Conservation (phyloP, 495 filamentous ascomycete species). For the Tuber aestivum region DNA sequence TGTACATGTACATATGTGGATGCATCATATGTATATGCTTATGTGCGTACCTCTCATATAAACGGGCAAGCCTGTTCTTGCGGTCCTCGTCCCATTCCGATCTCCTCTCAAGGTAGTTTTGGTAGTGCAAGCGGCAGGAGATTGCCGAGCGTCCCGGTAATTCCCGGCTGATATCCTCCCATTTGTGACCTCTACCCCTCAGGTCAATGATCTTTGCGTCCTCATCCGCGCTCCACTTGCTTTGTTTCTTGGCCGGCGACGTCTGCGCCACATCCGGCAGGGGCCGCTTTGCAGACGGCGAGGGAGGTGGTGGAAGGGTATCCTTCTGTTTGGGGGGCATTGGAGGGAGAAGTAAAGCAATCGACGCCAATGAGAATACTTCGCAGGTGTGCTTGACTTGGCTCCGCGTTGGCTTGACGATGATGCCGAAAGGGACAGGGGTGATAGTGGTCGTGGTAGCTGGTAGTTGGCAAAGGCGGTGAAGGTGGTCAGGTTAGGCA, state of each 20-base stretch:
- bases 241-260: constrained; percentile 79
- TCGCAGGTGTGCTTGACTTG: not conserved
- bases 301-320: constrained; percentile 25
- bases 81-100: constrained; percentile 95
- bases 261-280: constrained; percentile 55
- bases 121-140: constrained; percentile 89
- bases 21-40: constrained; percentile 4
- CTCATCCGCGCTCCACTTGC: constrained; percentile 91
- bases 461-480: constrained; percentile 16
- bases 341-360: constrained; percentile 34
- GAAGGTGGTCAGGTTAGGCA: constrained; percentile 7
- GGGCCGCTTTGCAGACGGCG: constrained; percentile 38
- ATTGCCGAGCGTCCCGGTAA: constrained; percentile 87
- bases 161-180: constrained; percentile 92
- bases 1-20: not conserved
- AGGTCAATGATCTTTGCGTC: constrained; percentile 84
- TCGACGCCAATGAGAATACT: constrained; percentile 33
- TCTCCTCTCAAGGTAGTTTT: constrained; percentile 89
- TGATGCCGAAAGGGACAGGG: not conserved
- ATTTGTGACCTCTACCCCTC: constrained; percentile 85
- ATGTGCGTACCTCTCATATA: constrained; percentile 81
- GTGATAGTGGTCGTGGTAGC: constrained; percentile 8
- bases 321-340: constrained; percentile 42
- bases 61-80: constrained; percentile 88
- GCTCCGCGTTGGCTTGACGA: not conserved